A percentile compares a stretch with the other conserved stretches of the same genome.
Evolutionary conservation across 1,139 yeast species (phyloP).

Genomic region (Wickerhamiella pararugosa): DNA sequence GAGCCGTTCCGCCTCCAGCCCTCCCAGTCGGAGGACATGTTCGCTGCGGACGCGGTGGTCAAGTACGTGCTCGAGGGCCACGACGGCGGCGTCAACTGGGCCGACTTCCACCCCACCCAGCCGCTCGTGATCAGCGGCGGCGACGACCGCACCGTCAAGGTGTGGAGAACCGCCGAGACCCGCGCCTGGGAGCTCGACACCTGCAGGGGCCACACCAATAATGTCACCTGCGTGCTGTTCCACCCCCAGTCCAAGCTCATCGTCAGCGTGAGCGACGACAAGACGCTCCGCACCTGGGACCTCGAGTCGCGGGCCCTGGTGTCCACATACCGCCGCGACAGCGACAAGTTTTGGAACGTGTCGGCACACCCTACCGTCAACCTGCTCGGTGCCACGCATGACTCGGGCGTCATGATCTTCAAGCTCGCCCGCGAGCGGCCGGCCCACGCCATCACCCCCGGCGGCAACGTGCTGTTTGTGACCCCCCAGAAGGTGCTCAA

Average conservation of each 20-base stretch:
- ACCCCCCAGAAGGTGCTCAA: conserved; percentile 82
- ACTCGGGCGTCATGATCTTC: conserved; percentile 95
- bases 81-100: conserved; percentile 98
- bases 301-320: conserved; percentile 83
- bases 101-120: conserved; percentile 90
- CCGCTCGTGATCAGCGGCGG: conserved; percentile 94
- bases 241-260: conserved; percentile 68
- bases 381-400: conserved; percentile 93
- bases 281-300: conserved; percentile 69
- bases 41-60: conserved; percentile 28
- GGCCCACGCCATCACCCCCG: conserved; percentile 59
- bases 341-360: conserved; percentile 89
- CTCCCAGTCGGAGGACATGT: conserved; percentile 9
- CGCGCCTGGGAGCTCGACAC: conserved; percentile 99
- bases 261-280: conserved; percentile 62
- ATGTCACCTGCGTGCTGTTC: conserved; percentile 59
- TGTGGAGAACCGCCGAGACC: conserved; percentile 97
- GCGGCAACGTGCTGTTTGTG: conserved; percentile 54
- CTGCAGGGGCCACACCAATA: conserved; percentile 85
- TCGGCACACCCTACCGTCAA: conserved; percentile 82
- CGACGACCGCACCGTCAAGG: conserved; percentile 86
- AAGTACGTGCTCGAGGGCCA: conserved; percentile 96
- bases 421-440: conserved; percentile 97
- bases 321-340: conserved; percentile 86
- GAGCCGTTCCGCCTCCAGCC: conserved; percentile 21